phyloP scores from a whole-genome alignment of 495 filamentous ascomycete species.

The Tuber microsphaerosporum region DNA sequence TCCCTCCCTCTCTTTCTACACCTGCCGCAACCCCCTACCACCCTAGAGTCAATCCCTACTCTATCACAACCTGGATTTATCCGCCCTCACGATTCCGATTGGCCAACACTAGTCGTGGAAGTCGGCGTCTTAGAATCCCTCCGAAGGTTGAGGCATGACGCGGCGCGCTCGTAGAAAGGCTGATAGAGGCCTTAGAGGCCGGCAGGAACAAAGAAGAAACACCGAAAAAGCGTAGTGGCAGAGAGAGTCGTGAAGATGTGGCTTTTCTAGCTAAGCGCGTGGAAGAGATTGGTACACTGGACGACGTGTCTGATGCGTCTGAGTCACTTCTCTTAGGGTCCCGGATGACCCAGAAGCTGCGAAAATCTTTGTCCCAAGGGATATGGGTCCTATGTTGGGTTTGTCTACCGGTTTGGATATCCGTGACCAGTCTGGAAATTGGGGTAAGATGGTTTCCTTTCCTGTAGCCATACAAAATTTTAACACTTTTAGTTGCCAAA shows the following conservation, averaged over 20 bases:
- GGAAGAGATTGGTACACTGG: not conserved
- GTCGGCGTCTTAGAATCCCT: too few species aligned
- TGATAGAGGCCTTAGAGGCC: not conserved
- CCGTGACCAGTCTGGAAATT: not conserved
- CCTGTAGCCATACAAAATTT: not conserved
- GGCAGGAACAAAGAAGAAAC: not conserved
- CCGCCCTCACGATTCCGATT: too few species aligned
- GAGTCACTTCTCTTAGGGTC: not conserved
- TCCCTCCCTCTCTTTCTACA: too few species aligned
- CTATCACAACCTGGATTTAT: too few species aligned
- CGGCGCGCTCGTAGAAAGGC: too few species aligned
- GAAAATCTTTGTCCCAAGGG: not conserved
- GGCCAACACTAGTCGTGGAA: too few species aligned
- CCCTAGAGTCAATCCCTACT: too few species aligned
- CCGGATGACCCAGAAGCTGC: not conserved
- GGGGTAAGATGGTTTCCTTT: not conserved
- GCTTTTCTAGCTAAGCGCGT: not conserved
- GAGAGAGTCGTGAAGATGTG: not conserved
- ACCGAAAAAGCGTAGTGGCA: not conserved
- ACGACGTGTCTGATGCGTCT: not conserved
- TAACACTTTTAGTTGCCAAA: slow-evolving; percentile 2
- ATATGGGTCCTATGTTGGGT: not conserved
- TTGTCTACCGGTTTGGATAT: not conserved
- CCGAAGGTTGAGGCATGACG: too few species aligned
- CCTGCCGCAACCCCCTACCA: too few species aligned